Percentiles rank a stretch among this genome's conserved stretches.
Evolutionary conservation across 352 stramenopile species (phyloP).

Genomic region (Globisporangium cystogenes): DNA sequence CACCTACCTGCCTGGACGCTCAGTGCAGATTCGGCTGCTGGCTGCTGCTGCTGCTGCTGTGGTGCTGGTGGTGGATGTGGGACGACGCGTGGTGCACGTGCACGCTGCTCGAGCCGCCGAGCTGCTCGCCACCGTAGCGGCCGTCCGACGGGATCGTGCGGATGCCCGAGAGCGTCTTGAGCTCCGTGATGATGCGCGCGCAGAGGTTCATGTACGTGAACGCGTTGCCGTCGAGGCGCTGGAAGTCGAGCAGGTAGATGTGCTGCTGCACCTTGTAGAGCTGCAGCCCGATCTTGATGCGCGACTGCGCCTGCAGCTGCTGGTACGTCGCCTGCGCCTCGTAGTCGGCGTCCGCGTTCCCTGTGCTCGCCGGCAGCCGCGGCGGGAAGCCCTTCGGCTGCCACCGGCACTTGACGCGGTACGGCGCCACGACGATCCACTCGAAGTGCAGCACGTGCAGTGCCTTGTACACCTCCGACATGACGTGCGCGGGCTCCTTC

Average conservation of each 20-base stretch:
- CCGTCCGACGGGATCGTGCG: slow-evolving; percentile 48
- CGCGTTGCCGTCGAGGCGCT: slow-evolving; percentile 93
- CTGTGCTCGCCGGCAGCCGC: slow-evolving; percentile 3
- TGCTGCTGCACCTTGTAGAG: slow-evolving; percentile 98
- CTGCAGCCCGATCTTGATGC: slow-evolving; percentile 95
- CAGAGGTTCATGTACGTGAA: slow-evolving; percentile 99
- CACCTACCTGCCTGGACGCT: neutral
- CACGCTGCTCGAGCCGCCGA: slow-evolving; percentile 14
- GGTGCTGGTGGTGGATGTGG: slow-evolving; percentile 28
- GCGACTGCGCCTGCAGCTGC: slow-evolving; percentile 26
- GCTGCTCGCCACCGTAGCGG: slow-evolving; percentile 40
- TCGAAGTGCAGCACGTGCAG: slow-evolving; percentile 96
- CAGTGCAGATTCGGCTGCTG: slow-evolving; percentile 13
- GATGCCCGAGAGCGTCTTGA: slow-evolving; percentile 94
- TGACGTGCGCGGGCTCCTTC: slow-evolving; percentile 98
- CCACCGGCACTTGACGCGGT: slow-evolving; percentile 97
- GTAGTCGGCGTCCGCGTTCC: slow-evolving; percentile 15
- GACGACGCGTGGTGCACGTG: slow-evolving; percentile 34
- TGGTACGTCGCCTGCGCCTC: slow-evolving; percentile 23
- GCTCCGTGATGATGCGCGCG: slow-evolving; percentile 98
- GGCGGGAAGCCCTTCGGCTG: slow-evolving; percentile 47
- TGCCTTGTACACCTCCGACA: slow-evolving; percentile 99
- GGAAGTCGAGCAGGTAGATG: slow-evolving; percentile 99
- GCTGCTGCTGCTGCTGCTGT: neutral
- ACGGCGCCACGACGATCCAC: slow-evolving; percentile 95